Evolutionary conservation across 1,139 yeast genomes (phyloP).

Genomic region (Hansenula sp.): DNA sequence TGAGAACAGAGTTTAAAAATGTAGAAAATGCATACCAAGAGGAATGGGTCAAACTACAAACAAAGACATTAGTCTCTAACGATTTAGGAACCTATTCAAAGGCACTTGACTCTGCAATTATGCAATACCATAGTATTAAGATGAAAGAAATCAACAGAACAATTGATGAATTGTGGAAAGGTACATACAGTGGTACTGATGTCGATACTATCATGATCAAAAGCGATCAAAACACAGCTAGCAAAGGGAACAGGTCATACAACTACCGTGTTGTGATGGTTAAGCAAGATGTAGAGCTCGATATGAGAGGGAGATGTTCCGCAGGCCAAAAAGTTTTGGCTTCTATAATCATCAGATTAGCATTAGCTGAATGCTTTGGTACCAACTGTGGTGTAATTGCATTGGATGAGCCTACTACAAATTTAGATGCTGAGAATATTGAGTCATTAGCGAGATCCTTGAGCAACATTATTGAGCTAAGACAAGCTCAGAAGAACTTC

Average conservation of each 20-base stretch:
- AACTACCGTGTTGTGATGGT: constrained; percentile 95
- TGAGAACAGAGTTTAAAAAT: constrained; percentile 66
- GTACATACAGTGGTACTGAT: constrained; percentile 92
- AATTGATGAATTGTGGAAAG: constrained; percentile 88
- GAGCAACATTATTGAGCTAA: constrained; percentile 66
- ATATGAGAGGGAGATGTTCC: constrained; percentile 97
- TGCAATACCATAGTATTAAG: constrained; percentile 87
- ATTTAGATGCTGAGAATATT: constrained; percentile 84
- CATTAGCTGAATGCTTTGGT: constrained; percentile 95
- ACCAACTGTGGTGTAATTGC: constrained; percentile 93
- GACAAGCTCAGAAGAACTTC: constrained; percentile 81
- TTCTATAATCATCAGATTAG: constrained; percentile 84
- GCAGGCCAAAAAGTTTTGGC: constrained; percentile 98
- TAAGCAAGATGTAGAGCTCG: constrained; percentile 86
- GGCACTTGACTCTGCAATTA: constrained; percentile 88
- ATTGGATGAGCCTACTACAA: constrained; percentile 96
- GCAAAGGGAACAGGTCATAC: constrained; percentile 66
- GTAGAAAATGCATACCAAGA: constrained; percentile 60
- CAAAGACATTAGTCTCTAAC: constrained; percentile 74
- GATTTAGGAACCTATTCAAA: constrained; percentile 81
- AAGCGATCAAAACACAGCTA: constrained; percentile 63
- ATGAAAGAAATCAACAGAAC: constrained; percentile 92
- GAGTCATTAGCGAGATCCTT: constrained; percentile 84
- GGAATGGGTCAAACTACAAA: constrained; percentile 75
- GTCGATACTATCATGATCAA: constrained; percentile 86